Evolutionary conservation across 1,139 yeast genomes (phyloP), one percentile per base, ranked within the genome.

Genomic region (Scheffersomyces segobiensis): DNA sequence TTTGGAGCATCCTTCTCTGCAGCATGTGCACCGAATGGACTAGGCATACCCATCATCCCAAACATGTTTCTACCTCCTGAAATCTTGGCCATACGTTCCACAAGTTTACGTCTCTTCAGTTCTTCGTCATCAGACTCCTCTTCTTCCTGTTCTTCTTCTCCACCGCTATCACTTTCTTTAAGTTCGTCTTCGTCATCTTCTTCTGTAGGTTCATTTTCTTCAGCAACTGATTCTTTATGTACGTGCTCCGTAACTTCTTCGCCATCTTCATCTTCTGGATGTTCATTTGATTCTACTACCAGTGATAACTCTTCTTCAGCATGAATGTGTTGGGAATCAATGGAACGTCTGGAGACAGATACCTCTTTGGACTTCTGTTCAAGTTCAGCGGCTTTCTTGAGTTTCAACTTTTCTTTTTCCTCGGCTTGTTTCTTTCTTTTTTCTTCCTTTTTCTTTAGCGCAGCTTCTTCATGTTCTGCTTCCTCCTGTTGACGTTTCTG

Each of bases 51-150:
- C 82, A 88, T 86, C 87, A 88, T 87, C 48, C 95, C 95, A 74
- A 86, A 85, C 89, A 90, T 89, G 57, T 96, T 96, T 70, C 96
- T 88, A 17, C 97, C 97, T 19, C 93, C 93, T 0, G 98, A 91
- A 26, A 96, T 84, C 67, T 89, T 92, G 20, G 99, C 99, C 98
- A 95, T 95, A 64, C 98, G 85, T 65, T 91, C 97, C 46, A 97
- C 88, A 58, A 95, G 80, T 18, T 88, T 92, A 59, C 89, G 84
- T 67, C 96, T 85, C 61, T 89, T 86, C 19, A 88, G 80, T 64
- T 92, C 97, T 70, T 93, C 98, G 53, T 87, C 89, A 52, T 88
- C 93, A 52, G 83, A 76, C 0, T 71, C 77, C 6, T 68, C 75
- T n/a, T 64, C 71, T 2, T 62, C 72, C 2, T 62, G 74, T 2